Percentiles rank a stretch among this genome's conserved stretches.
Conservation (phyloP, 2,329 filamentous ascomycete species). For the Xylariales sp. region DNA sequence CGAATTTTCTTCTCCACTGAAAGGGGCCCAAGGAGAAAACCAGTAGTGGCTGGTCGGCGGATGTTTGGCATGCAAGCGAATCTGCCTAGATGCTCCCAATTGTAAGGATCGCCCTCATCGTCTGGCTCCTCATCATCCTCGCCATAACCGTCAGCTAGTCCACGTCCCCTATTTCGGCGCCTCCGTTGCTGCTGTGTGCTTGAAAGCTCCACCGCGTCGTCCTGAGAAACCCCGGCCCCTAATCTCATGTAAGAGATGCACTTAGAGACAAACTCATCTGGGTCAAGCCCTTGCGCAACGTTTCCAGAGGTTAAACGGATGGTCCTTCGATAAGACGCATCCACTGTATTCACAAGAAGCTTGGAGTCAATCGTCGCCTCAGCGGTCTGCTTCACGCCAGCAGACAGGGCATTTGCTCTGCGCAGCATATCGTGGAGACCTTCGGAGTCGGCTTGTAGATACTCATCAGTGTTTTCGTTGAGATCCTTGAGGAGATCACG, state of each 20-base stretch:
- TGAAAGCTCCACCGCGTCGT: constrained; percentile 45
- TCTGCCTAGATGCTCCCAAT: constrained; percentile 81
- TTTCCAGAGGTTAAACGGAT: constrained; percentile 70
- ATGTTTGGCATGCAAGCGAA: constrained; percentile 71
- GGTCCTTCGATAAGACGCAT: constrained; percentile 75
- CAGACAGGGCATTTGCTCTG: constrained; percentile 61
- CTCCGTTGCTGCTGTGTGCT: constrained; percentile 44
- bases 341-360: constrained; percentile 75
- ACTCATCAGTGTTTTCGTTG: constrained; percentile 67
- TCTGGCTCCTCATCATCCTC: constrained; percentile 63
- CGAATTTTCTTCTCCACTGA: constrained; percentile 83
- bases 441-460: constrained; percentile 59
- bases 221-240: constrained; percentile 51
- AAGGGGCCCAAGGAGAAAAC: constrained; percentile 83
- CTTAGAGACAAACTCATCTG: constrained; percentile 89
- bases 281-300: constrained; percentile 70
- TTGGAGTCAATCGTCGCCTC: constrained; percentile 89
- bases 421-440: constrained; percentile 63
- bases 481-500: constrained; percentile 59
- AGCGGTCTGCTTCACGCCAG: constrained; percentile 76
- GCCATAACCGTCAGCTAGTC: constrained; percentile 33
- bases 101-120: constrained; percentile 71
- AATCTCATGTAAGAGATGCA: constrained; percentile 83
- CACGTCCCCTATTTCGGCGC: constrained; percentile 16
- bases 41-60: constrained; percentile 69